These are phyloP conservation scores for Parastagonospora nodorum DNA, from an alignment of 2,329 filamentous ascomycete genomes.

Conservation along the genomic window DNA sequence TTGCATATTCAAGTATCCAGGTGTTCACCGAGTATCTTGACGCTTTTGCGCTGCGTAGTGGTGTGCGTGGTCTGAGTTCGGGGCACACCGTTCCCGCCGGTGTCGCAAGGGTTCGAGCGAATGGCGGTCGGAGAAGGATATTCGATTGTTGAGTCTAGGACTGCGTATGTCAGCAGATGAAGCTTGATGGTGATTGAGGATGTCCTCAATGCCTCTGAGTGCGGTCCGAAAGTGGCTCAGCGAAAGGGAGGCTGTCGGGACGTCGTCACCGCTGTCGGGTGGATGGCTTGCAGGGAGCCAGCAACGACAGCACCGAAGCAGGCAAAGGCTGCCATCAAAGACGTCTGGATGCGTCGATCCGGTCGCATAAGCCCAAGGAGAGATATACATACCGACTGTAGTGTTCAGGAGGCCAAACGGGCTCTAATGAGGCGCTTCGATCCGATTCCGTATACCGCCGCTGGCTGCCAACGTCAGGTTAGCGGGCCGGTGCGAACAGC, in stretches of 20 bases:
- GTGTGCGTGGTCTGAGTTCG: conserved; percentile 26
- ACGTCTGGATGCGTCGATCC: conserved; percentile 10
- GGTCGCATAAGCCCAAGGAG: conserved; percentile 41
- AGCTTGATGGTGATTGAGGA: conserved; percentile 22
- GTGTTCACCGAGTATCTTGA: conserved; percentile 9
- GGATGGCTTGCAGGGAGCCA: conserved; percentile 37
- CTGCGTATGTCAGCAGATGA: conserved; percentile 26
- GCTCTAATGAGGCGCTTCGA: conserved; percentile 35
- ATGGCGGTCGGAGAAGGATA: conserved; percentile 37
- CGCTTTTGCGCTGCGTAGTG: conserved; percentile 24
- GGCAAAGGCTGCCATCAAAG: conserved; percentile 23
- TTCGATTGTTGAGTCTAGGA: conserved; percentile 26
- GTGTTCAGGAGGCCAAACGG: conserved; percentile 28
- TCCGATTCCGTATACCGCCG: conserved; percentile 45
- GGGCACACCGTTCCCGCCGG: conserved; percentile 44
- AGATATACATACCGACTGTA: conserved; percentile 41
- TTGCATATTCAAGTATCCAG: conserved; percentile 31
- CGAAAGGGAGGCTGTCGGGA: conserved; percentile 26
- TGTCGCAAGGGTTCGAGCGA: conserved; percentile 45
- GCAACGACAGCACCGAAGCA: conserved; percentile 29
- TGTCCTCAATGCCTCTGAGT: conserved; percentile 21
- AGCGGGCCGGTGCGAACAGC: conserved; percentile 33
- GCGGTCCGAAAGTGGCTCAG: conserved; percentile 22
- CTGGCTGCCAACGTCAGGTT: conserved; percentile 38
- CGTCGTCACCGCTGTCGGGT: conserved; percentile 39